Conservation (phyloP, 371 early-diverging fungal genomes). For the Umbelopsis sp. region DNA sequence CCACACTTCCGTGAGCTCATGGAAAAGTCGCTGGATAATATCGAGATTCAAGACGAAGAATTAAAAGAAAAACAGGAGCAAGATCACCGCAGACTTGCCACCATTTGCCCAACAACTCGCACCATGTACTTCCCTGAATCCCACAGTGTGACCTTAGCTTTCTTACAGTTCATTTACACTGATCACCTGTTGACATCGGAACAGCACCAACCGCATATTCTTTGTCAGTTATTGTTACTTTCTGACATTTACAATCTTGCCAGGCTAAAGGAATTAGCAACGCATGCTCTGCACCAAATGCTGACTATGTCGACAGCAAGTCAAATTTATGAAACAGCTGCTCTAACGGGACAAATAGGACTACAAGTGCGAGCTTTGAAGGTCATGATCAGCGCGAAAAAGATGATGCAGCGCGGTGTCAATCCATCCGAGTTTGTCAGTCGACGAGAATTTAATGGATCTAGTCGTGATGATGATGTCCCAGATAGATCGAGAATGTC, state of each 20-base stretch:
- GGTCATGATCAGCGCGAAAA: constrained; percentile 66
- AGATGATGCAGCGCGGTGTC: constrained; percentile 49
- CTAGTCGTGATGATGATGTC: not conserved
- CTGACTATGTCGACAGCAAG: constrained; percentile 71
- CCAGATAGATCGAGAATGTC: constrained; percentile 14
- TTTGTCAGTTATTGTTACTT: constrained; percentile 67
- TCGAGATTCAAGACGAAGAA: constrained; percentile 5
- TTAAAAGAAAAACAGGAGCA: constrained; percentile 13
- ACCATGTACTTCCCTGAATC: constrained; percentile 63
- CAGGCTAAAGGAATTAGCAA: constrained; percentile 58
- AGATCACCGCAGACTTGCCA: constrained; percentile 19
- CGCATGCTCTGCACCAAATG: constrained; percentile 70
- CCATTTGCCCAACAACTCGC: constrained; percentile 16
- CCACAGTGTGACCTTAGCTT: constrained; percentile 66
- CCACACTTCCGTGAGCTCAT: constrained; percentile 60
- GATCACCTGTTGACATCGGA: constrained; percentile 73
- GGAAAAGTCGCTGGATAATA: constrained; percentile 19
- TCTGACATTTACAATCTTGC: constrained; percentile 67
- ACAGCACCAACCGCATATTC: constrained; percentile 59
- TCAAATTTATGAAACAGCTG: constrained; percentile 68
- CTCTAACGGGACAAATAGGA: constrained; percentile 59
- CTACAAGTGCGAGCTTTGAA: constrained; percentile 67
- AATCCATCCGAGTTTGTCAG: constrained; percentile 4
- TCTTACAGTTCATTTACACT: constrained; percentile 76
- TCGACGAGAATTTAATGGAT: constrained; percentile 2